Evolutionary conservation across 768 basidiomycete genomes (phyloP), one percentile per base, ranked within the genome.

Genomic region (Kwoniella dendrophila): DNA sequence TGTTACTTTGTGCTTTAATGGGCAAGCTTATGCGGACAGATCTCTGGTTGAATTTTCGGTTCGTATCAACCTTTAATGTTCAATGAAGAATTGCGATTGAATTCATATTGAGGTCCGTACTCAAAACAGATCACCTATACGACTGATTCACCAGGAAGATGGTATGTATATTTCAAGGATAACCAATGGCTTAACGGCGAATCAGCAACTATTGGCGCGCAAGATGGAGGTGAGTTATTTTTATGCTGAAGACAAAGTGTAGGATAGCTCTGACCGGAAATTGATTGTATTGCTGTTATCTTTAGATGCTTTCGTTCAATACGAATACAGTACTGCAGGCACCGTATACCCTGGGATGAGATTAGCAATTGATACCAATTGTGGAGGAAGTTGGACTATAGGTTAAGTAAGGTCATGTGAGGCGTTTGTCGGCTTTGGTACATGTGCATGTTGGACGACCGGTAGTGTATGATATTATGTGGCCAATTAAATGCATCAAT

Each of bases 291-390:
- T 11, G 6, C n/a, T n/a, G n/a, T n/a, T n/a, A n/a, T n/a, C n/a
- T n/a, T n/a, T 33, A 50, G 48, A 33, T 27, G 24, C 48, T 4
- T 50, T 50, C 48, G 26, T 33, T 27, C 48, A 29, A 27, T 50
- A 29, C 22, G 29, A 12, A 4, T 33, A 33, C 48, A 50, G 30
- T 20, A 12, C 3, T 2, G 16, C 48, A 3, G 48, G 48, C 7
- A 14, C 48, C 16, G 48, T 49, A 11, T 14, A 22, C 5, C 11
- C 7, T 5, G 48, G 48, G 5, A 27, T 26, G 48, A 22, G 30
- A 49, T 16, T 49, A 12, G 48, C 48, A 5, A 27, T 49, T 16
- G 48, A 49, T n/a, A 49, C 48, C 8, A 49, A 27, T 27, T 49
- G 48, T 32, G 14, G 22, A 27, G 48, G 48, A 24, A 49, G 48